These are phyloP conservation scores for Penicillium simplicissimum DNA, from an alignment of 495 filamentous ascomycete genomes.

Conservation along the genomic window DNA sequence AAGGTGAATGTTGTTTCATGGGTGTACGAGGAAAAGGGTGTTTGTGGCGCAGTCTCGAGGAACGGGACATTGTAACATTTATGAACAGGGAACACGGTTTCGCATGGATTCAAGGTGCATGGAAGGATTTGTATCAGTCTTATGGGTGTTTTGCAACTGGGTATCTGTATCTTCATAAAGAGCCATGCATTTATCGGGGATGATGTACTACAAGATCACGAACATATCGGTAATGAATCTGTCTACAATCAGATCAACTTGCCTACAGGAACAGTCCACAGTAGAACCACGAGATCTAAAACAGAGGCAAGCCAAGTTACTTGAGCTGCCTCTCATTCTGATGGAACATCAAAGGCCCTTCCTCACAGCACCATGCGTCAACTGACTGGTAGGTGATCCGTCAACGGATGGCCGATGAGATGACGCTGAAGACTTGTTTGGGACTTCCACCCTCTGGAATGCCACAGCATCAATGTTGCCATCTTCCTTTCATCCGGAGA, in stretches of 20 bases:
- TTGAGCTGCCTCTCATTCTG: not conserved
- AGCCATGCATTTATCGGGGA: not conserved
- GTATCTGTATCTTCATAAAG: not conserved
- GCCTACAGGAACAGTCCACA: not conserved
- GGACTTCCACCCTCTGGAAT: not conserved
- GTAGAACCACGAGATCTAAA: not conserved
- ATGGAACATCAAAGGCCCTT: not conserved
- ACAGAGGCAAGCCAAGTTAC: not conserved
- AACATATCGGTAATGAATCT: conserved; percentile 15
- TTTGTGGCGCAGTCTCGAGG: not conserved
- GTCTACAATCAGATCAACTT: too few relatives aligned
- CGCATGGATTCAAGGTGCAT: conserved; percentile 12
- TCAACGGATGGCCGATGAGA: not conserved
- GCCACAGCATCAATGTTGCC: not conserved
- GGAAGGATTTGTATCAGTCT: conserved; percentile 4
- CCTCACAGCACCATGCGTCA: not conserved
- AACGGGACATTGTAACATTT: conserved; percentile 14
- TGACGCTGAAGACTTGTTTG: not conserved
- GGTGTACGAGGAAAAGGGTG: not conserved
- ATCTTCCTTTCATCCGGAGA: not conserved
- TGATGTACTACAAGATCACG: not conserved
- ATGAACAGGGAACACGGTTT: conserved; percentile 12
- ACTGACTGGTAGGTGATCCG: not conserved
- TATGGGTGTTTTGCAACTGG: not conserved
- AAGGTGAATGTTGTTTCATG: conserved; percentile 22